Base-by-base conservation (phyloP, 2,329 filamentous ascomycete species). In the Dactylellina haptotyla region DNA sequence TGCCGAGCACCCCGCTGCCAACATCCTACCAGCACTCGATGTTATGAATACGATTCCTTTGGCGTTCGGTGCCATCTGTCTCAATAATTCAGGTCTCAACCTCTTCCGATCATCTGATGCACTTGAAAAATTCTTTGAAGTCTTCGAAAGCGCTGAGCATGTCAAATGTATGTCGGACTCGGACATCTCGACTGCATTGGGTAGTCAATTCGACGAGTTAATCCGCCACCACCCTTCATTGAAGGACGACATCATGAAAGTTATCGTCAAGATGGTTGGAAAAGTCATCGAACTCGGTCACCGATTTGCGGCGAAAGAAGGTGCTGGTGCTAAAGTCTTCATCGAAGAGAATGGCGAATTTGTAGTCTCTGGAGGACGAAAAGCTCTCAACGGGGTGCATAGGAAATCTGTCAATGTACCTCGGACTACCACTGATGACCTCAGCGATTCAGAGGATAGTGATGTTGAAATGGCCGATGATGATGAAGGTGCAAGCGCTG, bases 71-170 rank as follows among this genome's bases (percentile, higher is more conserved):
- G 93, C 95, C 3, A 96, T 99, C 59, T 99, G 92, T 77, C 83
- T 99, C 64, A 97, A 97, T 77, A 90, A 91, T 75, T 85, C 87
- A 26, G 95, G 95, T 6, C 90, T 97, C 84, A 90, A 90, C 78
- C 86, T 97, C 79, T 96, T 99, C 78, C 88, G 92, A 66, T 86
- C 88, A 0, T 97, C 93, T 0, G 85, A 88, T 67, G 93, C 92
- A 1, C 85, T 99, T 46, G 89, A 93, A 65, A 91, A 88, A 77
- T 98, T 93, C 80, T 90, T 99, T 76, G 92, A 97, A 79, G 92
- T 98, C n/a, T 99, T 99, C 76, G 92, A 97, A 81, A 98, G 92
- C 76, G 89, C 93, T 1, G 86, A 88, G 14, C 96, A 99, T 81
- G 88, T 99, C 67, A 91, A 90, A 77, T 90, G 89, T 75, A 88